Evolutionary conservation across 331 rosid species (phyloP).

Genomic region (Prunus yedoensis): DNA sequence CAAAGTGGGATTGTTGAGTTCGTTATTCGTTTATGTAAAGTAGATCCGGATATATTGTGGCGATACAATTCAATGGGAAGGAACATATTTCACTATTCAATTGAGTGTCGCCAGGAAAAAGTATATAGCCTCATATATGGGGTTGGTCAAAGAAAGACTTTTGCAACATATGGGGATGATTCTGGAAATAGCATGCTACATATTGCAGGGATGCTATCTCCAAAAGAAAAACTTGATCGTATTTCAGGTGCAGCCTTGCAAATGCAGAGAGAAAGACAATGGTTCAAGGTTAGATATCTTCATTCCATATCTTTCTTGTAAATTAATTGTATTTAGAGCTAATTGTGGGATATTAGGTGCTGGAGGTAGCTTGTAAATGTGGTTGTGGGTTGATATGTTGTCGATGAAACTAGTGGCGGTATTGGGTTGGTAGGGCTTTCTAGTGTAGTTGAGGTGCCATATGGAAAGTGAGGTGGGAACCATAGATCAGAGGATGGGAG

Average conservation of each 20-base stretch:
- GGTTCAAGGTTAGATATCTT: background rate
- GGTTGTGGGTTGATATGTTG: no score
- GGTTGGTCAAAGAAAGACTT: background rate
- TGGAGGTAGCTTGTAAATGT: no score
- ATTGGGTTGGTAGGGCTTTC: no score
- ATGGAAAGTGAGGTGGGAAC: no score
- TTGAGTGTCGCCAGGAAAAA: background rate
- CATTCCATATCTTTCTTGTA: no score
- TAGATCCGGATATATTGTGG: background rate
- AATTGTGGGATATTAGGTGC: no score
- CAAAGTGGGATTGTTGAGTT: background rate
- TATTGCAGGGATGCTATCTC: background rate
- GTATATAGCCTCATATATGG: background rate
- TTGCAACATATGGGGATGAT: rapidly evolving
- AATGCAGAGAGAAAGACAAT: background rate
- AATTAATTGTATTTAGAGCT: no score
- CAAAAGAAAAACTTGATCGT: background rate
- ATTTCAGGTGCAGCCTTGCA: background rate
- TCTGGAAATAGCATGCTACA: background rate
- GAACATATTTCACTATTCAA: background rate
- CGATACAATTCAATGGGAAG: rapidly evolving
- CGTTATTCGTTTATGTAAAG: background rate
- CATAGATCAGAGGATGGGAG: no score
- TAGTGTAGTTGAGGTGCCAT: no score
- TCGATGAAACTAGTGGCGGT: no score